phyloP scores from a whole-genome alignment of 352 stramenopile genomes.

The Globisporangium abappressorium region DNA sequence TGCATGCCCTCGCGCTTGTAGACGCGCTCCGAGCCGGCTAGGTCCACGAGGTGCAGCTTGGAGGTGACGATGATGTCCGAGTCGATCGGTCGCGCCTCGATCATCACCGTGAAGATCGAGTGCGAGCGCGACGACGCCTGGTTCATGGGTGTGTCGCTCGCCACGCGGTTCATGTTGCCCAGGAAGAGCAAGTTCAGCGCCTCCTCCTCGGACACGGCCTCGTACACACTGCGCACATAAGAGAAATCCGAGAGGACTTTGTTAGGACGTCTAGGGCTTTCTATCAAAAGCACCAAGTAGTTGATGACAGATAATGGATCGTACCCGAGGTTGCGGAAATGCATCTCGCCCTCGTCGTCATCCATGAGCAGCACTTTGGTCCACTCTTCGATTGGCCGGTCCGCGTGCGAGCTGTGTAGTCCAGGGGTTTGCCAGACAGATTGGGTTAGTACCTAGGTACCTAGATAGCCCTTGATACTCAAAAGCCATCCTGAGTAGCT shows the following conservation, averaged over 20 bases:
- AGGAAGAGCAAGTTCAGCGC: slow-evolving; percentile 95
- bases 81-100: slow-evolving; percentile 76
- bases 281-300: background rate
- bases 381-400: slow-evolving; percentile 75
- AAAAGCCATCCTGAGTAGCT: too few relatives aligned
- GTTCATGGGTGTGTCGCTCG: slow-evolving; percentile 97
- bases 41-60: slow-evolving; percentile 94
- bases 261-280: background rate
- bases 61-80: slow-evolving; percentile 81
- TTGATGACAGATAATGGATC: background rate
- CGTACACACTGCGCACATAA: slow-evolving; percentile 47
- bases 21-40: slow-evolving; percentile 95
- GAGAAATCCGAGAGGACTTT: background rate
- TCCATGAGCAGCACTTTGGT: slow-evolving; percentile 78
- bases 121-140: slow-evolving; percentile 92
- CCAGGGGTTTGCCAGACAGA: background rate
- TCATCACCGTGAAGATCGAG: slow-evolving; percentile 95
- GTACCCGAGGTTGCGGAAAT: slow-evolving; percentile 74
- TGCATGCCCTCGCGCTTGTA: slow-evolving; percentile 91
- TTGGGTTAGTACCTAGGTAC: background rate
- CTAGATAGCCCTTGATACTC: background rate
- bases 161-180: slow-evolving; percentile 95
- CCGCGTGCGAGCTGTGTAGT: slow-evolving; percentile 48
- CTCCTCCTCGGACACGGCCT: slow-evolving; percentile 88
- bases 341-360: slow-evolving; percentile 76